Base-by-base conservation (phyloP, 1,284 basidiomycete species). In the Ganoderma meredithae region DNA sequence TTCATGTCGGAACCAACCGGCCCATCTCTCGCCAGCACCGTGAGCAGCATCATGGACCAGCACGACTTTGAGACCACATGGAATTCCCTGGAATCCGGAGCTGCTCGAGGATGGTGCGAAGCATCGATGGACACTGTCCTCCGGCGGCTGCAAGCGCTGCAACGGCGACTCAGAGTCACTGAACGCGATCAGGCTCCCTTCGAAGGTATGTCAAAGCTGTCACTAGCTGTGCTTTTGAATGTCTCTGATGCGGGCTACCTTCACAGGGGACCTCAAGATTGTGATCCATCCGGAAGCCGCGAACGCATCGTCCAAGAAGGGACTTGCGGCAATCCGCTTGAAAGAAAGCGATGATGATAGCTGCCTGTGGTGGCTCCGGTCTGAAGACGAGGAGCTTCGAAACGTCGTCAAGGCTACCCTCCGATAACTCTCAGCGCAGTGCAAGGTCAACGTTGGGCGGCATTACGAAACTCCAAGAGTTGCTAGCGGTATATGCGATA, bases 321-420 rank as follows among this genome's bases (percentile, higher is more conserved):
- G 73, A 36, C 43, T 72, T 44, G 86, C 83, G 3, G 77, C 84
- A 12, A 76, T 93, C 36, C 85, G 90, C 49, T 78, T 94, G 59
- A 85, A 84, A 60, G 87, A 87, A 71, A 86, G 85, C 27, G 89
- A 90, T 7, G 92, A 92, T 56, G 89, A 90, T 39, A 86, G 89
- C 44, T 92, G 90, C 75, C 77, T 94, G 52, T 94, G 92, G 92
- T 85, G 88, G 66, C 69, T 92, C 67, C 87, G 90, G 39, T 87
- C 88, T 72, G 82, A 80, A 19, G 84, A 89, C 66, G 75, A 78
- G 22, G 63, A 69, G 19, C 66, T 78, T 12, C 72, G 73, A 27
- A 73, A 73, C 40, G 62, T 72, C 39, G 72, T 79, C 55, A 75
- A 74, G 63, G 69, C 71, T 1, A 70, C 71, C 13, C 67, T 72